phyloP scores from a whole-genome alignment of 2,329 filamentous ascomycete genomes.

The Neodidymelliopsis sp. region DNA sequence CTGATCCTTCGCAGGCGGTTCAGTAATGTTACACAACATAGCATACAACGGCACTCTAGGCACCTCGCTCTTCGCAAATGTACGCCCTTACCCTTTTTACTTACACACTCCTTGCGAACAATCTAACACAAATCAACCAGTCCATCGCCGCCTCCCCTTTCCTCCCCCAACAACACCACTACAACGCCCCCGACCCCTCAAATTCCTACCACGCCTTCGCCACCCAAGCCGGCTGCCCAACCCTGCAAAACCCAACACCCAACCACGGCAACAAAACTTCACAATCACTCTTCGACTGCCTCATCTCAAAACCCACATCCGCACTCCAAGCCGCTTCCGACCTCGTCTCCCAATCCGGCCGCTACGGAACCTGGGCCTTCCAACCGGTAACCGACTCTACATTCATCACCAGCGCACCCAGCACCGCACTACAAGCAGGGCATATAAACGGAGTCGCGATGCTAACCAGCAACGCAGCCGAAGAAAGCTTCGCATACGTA shows the following conservation, averaged over 20 bases:
- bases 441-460: slow-evolving; percentile 51
- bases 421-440: slow-evolving; percentile 46
- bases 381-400: slow-evolving; percentile 54
- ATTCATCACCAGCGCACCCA: slow-evolving; percentile 50
- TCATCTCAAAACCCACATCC: slow-evolving; percentile 46
- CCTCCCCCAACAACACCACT: slow-evolving; percentile 62
- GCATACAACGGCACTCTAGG: slow-evolving; percentile 44
- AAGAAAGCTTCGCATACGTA: slow-evolving; percentile 59
- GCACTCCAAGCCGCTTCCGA: slow-evolving; percentile 50
- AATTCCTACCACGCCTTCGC: slow-evolving; percentile 58
- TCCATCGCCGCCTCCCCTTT: slow-evolving; percentile 58
- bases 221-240: slow-evolving; percentile 35
- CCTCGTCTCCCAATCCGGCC: slow-evolving; percentile 42
- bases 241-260: too few species aligned
- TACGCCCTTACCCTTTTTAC: too few species aligned
- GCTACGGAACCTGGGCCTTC: slow-evolving; percentile 54
- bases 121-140: too few species aligned
- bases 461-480: slow-evolving; percentile 56
- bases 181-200: slow-evolving; percentile 56
- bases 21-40: slow-evolving; percentile 50
- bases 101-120: too few species aligned
- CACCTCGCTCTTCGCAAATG: slow-evolving; percentile 40
- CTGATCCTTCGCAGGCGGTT: too few species aligned
- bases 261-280: slow-evolving; percentile 29
- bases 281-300: slow-evolving; percentile 53